Base-by-base conservation (phyloP, 768 basidiomycete genomes). In the Hygrophoropsis aurantiaca region DNA sequence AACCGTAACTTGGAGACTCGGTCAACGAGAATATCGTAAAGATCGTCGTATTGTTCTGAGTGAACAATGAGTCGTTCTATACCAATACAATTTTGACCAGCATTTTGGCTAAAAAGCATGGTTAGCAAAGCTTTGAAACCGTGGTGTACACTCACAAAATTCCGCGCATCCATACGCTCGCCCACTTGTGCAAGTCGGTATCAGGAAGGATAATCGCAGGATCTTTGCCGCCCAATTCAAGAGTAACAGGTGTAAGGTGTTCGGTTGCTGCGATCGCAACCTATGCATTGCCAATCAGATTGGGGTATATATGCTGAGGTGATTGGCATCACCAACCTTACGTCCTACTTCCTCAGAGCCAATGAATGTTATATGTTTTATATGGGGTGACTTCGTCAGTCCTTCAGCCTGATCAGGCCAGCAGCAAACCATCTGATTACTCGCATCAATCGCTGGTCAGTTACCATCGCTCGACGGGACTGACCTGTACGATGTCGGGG, bases 11-110 rank as follows among this genome's bases (percentile, higher is more conserved):
- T 82, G 26, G 68, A 63, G 30, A 83, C 79, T 13, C 85, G 79
- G n/a, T 82, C 78, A 18, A 69, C 59, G 56, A 97, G 74, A 18
- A 82, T 75, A 3, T 73, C 70, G 54, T 84, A 78, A 40, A 98
- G 78, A 5, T 84, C 80, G 39, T 92, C 81, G 56, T 94, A 87
- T 57, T 91, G 85, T 0, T 75, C 75, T 0, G 71, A 61, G 58
- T 94, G 93, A 30, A 98, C 91, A 38, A 98, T 79, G 54, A 98
- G 78, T 2, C 94, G 82, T 65, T 99, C 95, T 52, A 94, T 90
- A 27, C 94, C 95, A 57, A 99, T 95, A 65, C 95, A 99, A 58
- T 97, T 97, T 70, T 97, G 95, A 18, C 94, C 94, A 42, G 81
- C 80, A 49, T 92, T 91, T 74, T 94, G 93, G 74, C 92, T 94